Evolutionary conservation across 2,329 filamentous ascomycete species (phyloP), one percentile per base, ranked within the genome.

Genomic region (Amesomyces nigricolor): DNA sequence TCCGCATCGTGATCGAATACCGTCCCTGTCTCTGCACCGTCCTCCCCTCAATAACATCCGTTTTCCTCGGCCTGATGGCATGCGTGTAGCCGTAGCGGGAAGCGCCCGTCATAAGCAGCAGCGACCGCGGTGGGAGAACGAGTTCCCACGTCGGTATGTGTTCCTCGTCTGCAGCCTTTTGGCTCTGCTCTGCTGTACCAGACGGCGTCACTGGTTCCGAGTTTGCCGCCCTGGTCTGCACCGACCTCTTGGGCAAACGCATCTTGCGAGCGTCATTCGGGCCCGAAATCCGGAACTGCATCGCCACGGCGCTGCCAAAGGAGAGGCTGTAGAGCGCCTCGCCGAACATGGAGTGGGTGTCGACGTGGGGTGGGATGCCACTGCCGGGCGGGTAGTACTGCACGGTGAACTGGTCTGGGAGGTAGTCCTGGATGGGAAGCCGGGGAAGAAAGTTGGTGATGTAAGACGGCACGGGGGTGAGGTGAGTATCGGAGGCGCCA

Each of bases 281-380:
- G 14, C 63, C 63, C 3, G 56, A 51, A 58, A 55, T 53, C 7
- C 67, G 65, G 43, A 78, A 78, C 56, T 73, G 70, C 74, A 78
- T 78, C n/a, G 72, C 56, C 0, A 77, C 64, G 0, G 72, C 69
- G 0, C 69, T 64, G 0, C 75, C 75, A 1, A 76, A 69, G 0
- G 73, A 76, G 1, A 78, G 61, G 10, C 73, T 67, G 54, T 77
- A 78, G 2, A 78, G 68, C 10, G 62, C 59, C 61, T 76, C 73
- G 54, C 72, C 74, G 32, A 70, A 78, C 8, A 72, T 67, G 49
- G 68, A 71, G 65, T 83, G 81, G 3, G 80, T 81, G 66, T 84
- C 81, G 51, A 80, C 80, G 61, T 84, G 81, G 0, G 81, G 81
- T 10, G 81, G 81, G 61, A 84, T 84, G 1, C 81, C 81, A 0